Conservation (phyloP, 2,329 filamentous ascomycete genomes). For the Triangularia setosa region DNA sequence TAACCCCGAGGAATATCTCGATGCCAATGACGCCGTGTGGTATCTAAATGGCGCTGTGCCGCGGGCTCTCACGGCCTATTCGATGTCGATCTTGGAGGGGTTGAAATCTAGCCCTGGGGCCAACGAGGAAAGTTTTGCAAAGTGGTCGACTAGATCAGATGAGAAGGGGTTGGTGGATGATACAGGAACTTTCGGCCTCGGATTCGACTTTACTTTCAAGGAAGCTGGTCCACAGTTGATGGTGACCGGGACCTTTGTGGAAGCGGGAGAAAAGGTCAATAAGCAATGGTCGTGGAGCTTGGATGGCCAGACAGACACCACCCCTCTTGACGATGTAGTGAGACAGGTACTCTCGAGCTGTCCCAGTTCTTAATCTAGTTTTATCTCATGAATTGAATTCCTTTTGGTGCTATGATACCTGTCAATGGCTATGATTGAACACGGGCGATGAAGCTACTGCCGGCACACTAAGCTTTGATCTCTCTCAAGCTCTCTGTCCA, state of each 20-base stretch:
- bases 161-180: conserved; percentile 20
- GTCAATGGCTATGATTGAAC: neutral
- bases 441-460: too few species aligned
- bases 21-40: conserved; percentile 14
- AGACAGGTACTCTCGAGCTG: conserved; percentile 10
- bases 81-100: neutral
- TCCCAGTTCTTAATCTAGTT: neutral
- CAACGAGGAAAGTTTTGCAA: neutral
- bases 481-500: too few species aligned
- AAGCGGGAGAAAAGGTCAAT: neutral
- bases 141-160: conserved; percentile 16
- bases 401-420: neutral
- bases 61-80: conserved; percentile 20
- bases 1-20: conserved; percentile 14
- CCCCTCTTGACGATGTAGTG: conserved; percentile 21
- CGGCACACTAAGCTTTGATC: too few species aligned
- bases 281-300: neutral
- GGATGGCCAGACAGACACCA: neutral
- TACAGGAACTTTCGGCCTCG: conserved; percentile 18
- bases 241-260: conserved; percentile 9
- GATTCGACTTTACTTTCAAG: conserved; percentile 16
- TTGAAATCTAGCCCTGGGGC: neutral
- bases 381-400: too few species aligned
- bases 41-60: conserved; percentile 23
- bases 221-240: conserved; percentile 1